A percentile compares a stretch with the other conserved stretches of the same genome.
Evolutionary conservation across 345 rosid genomes (phyloP).

Genomic region (Brassica incana): DNA sequence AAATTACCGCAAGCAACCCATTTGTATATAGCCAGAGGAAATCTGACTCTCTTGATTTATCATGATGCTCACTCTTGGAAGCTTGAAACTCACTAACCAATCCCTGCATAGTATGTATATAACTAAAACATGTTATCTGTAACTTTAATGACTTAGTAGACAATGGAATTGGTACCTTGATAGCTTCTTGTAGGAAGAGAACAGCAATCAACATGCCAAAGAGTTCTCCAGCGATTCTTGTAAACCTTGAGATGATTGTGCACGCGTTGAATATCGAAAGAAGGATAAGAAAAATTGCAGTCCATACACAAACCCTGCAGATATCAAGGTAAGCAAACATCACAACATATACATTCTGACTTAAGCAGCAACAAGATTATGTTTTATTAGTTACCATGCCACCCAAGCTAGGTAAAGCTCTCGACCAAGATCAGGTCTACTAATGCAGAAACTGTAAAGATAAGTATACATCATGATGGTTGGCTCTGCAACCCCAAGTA

Average conservation of each 20-base stretch:
- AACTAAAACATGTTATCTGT: background rate
- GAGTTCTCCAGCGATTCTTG: constrained; percentile 75
- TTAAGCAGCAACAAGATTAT: background rate
- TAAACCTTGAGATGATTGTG: constrained; percentile 57
- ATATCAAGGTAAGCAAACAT: background rate
- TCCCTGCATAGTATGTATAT: constrained; percentile 48
- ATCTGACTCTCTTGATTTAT: constrained; percentile 45
- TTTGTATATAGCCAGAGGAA: constrained; percentile 63
- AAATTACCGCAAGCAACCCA: constrained; percentile 72
- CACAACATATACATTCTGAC: background rate
- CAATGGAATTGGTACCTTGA: constrained; percentile 49
- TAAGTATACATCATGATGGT: constrained; percentile 87
- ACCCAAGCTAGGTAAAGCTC: constrained; percentile 75
- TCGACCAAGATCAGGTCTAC: constrained; percentile 55
- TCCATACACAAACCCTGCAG: constrained; percentile 76
- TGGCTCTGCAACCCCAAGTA: constrained; percentile 88
- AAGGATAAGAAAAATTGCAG: constrained; percentile 59
- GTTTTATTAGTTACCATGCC: constrained; percentile 58
- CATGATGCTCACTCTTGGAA: constrained; percentile 45
- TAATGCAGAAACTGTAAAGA: constrained; percentile 64
- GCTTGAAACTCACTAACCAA: constrained; percentile 56
- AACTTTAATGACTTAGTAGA: background rate
- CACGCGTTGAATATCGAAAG: constrained; percentile 72
- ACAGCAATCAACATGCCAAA: constrained; percentile 80
- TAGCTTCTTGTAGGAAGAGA: constrained; percentile 80